Conservation (phyloP, 306 rosid species). For the Pueraria montana region DNA sequence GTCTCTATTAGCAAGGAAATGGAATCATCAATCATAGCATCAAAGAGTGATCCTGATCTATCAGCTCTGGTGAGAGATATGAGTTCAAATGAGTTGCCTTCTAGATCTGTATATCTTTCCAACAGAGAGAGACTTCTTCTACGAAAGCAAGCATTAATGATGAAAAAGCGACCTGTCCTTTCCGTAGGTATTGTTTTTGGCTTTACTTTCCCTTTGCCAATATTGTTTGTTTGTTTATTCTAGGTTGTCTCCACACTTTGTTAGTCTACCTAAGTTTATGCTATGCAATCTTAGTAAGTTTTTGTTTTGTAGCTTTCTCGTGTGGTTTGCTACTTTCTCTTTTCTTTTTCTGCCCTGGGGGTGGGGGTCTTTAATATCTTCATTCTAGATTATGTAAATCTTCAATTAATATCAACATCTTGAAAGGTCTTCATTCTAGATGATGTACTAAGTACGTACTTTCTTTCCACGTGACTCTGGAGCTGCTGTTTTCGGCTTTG, state of each 20-base stretch:
- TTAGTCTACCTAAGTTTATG: not conserved
- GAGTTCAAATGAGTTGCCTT: constrained; percentile 51
- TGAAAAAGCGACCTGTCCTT: constrained; percentile 81
- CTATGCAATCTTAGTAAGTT: not conserved
- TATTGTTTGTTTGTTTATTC: not conserved
- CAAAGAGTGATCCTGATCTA: constrained; percentile 44
- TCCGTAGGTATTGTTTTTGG: constrained; percentile 73
- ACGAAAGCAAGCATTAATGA: constrained; percentile 78
- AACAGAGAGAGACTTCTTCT: constrained; percentile 89
- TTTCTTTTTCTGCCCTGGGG: not conserved
- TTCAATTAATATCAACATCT: constrained; percentile 29
- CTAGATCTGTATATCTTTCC: constrained; percentile 65
- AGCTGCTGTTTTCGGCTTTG: not conserved
- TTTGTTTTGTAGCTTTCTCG: constrained; percentile 24
- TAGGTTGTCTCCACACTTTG: constrained; percentile 12
- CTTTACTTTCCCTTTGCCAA: constrained; percentile 19
- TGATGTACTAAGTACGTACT: not conserved
- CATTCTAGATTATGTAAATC: constrained; percentile 3
- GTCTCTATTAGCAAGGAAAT: constrained; percentile 45
- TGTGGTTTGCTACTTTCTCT: not conserved
- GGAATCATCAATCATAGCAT: constrained; percentile 51
- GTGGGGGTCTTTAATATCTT: not conserved
- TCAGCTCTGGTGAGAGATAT: constrained; percentile 49
- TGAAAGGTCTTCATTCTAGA: constrained; percentile 12
- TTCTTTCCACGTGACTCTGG: constrained; percentile 25